Percentiles rank a stretch among this genome's conserved stretches.
phyloP scores from a whole-genome alignment of 148 eudicot genomes.

The Rhododendron vialii region DNA sequence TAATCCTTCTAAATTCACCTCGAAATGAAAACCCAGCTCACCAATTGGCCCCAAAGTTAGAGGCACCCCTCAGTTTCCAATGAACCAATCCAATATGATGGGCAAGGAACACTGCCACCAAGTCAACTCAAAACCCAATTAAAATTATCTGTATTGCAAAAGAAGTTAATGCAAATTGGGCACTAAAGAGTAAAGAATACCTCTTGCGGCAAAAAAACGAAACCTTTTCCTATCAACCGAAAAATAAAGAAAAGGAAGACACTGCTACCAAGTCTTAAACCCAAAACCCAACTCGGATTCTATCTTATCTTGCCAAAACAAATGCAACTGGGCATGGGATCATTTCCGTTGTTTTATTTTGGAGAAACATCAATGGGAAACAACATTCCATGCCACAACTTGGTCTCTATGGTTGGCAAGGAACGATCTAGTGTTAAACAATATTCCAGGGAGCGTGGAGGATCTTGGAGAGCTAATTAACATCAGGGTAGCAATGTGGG shows the following conservation, averaged over 20 bases:
- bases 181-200: neutral
- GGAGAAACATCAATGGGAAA: too few relatives aligned
- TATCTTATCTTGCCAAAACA: neutral
- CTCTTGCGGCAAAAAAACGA: neutral
- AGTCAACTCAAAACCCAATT: neutral
- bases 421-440: too few relatives aligned
- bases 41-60: conserved; percentile 2
- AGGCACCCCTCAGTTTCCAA: neutral
- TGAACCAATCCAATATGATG: neutral
- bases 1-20: neutral
- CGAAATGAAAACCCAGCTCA: neutral
- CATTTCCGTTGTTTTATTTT: too few relatives aligned
- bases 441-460: too few relatives aligned
- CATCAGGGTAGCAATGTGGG: too few relatives aligned
- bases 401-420: too few relatives aligned
- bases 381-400: too few relatives aligned
- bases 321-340: neutral
- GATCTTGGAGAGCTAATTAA: too few relatives aligned
- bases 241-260: neutral
- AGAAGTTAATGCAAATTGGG: neutral
- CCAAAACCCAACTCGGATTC: neutral
- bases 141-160: neutral
- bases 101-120: neutral
- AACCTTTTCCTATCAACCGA: neutral
- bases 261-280: neutral